Evolutionary conservation across 192 early-diverging fungal species (phyloP).

Genomic region (Phlyctochytrium planicorne): DNA sequence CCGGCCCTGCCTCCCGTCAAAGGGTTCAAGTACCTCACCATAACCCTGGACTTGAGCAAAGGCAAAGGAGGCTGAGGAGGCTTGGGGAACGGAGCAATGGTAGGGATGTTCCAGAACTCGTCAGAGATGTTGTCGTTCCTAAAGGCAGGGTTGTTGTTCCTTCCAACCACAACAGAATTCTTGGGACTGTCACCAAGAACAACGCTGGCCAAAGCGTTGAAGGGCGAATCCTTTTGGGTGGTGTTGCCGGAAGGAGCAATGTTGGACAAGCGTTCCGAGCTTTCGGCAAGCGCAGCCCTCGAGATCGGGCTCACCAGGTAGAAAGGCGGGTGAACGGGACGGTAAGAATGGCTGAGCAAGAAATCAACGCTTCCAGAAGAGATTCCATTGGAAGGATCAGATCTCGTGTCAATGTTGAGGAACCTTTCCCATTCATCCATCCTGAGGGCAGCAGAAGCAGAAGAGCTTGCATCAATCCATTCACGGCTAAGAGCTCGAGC

Average conservation of each 20-base stretch:
- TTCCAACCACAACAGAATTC: too few relatives aligned
- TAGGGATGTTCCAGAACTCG: background rate
- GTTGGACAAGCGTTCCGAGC: too few relatives aligned
- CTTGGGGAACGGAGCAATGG: background rate
- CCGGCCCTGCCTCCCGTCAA: background rate
- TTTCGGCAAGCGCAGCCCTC: background rate
- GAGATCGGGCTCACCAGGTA: background rate
- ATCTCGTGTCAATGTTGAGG: background rate
- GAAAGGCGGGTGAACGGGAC: slow-evolving; percentile 4
- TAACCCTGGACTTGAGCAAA: background rate
- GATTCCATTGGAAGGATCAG: background rate
- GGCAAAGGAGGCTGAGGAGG: background rate
- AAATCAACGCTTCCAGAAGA: background rate
- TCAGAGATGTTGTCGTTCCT: background rate
- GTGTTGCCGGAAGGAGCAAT: too few relatives aligned
- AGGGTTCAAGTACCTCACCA: background rate
- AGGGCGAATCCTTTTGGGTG: background rate
- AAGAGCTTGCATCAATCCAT: background rate
- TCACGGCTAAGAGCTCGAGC: background rate
- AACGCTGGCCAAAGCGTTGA: background rate
- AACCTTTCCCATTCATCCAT: background rate
- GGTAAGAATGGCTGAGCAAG: background rate
- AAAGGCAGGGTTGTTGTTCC: background rate
- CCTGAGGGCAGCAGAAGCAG: background rate
- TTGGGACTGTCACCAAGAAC: background rate